A percentile compares a stretch with the other conserved stretches of the same genome.
Conservation (phyloP, 495 filamentous ascomycete species). For the Penicillium turbatum region DNA sequence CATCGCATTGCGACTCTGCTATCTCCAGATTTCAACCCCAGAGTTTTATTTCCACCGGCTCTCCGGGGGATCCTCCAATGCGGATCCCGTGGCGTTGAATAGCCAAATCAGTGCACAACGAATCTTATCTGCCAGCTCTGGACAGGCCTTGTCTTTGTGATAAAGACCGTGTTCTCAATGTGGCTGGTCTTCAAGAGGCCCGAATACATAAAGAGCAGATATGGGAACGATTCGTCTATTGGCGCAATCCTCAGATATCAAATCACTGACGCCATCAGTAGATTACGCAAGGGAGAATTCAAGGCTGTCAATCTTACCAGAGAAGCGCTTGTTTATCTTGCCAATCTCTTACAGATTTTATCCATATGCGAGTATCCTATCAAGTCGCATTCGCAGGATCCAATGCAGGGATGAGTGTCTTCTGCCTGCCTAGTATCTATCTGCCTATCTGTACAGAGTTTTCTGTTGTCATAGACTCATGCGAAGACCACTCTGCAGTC, state of each 20-base stretch:
- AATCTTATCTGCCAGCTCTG: slow-evolving; percentile 6
- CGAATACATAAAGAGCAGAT: neutral
- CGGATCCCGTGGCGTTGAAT: neutral
- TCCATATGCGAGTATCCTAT: slow-evolving; percentile 1
- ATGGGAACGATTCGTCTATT: neutral
- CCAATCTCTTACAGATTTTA: neutral
- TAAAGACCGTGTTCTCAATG: neutral
- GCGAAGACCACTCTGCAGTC: too few relatives aligned
- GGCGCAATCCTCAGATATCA: neutral
- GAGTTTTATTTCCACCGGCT: slow-evolving; percentile 9
- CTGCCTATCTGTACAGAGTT: neutral
- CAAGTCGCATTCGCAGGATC: neutral
- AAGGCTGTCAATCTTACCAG: neutral
- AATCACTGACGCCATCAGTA: neutral
- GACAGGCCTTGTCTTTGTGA: neutral
- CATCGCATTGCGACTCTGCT: slow-evolving; percentile 7
- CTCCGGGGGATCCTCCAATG: slow-evolving; percentile 11
- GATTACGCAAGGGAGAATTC: neutral
- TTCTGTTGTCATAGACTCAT: neutral
- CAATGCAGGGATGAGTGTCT: neutral
- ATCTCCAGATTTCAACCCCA: slow-evolving; percentile 26
- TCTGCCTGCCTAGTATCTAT: neutral
- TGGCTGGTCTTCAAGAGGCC: slow-evolving; percentile 4
- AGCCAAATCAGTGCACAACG: neutral
- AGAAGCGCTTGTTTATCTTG: neutral